Conservation (phyloP, 345 rosid species). For the Eucalyptus paniculata region DNA sequence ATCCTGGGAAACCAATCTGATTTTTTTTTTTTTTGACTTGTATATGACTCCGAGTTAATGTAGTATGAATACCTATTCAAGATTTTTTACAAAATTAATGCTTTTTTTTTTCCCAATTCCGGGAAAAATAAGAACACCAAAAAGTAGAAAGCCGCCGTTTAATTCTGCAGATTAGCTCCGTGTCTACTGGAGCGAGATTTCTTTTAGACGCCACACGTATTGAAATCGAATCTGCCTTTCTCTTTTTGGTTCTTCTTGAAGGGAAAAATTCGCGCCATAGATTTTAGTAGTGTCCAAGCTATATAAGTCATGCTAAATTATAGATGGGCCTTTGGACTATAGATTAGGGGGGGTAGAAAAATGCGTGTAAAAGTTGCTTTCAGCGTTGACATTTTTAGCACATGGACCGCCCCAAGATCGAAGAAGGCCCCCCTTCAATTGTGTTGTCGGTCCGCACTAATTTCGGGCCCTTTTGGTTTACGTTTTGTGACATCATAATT, state of each 20-base stretch:
- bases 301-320: not conserved
- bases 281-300: not conserved
- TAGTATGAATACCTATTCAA: not conserved
- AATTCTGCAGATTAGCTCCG: not conserved
- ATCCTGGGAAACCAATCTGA: rapidly evolving
- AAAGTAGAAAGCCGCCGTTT: not conserved
- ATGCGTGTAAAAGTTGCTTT: not conserved
- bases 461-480: not conserved
- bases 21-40: not conserved
- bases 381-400: not conserved
- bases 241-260: not conserved
- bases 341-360: not conserved
- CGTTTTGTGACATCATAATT: not conserved
- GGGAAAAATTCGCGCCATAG: not conserved
- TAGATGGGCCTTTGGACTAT: not conserved
- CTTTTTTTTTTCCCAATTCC: not conserved
- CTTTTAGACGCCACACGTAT: not conserved
- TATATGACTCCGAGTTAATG: not conserved
- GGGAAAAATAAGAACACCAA: not conserved
- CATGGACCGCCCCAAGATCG: not conserved
- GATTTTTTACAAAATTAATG: not conserved
- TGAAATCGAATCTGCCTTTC: not conserved
- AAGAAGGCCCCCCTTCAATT: not conserved
- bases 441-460: not conserved
- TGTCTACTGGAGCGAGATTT: not conserved